Percentiles rank a stretch among this genome's conserved stretches.
These are phyloP conservation scores for Saposhnikovia divaricata DNA, from an alignment of 129 eudicot species.

Conservation along the genomic window DNA sequence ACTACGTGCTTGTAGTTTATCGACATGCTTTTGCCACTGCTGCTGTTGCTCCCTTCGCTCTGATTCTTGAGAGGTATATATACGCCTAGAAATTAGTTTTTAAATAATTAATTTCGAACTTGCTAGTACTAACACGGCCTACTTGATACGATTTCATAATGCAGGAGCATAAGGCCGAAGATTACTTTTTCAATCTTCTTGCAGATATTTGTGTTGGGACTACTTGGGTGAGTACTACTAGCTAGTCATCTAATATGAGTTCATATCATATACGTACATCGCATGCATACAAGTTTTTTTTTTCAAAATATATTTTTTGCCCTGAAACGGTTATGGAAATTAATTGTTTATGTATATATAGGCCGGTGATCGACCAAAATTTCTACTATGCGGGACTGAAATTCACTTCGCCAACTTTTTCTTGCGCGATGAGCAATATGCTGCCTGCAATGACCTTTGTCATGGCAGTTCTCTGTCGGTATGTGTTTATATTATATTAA, in stretches of 20 bases:
- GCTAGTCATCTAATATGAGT: neutral
- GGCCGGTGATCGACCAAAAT: slow-evolving; percentile 5
- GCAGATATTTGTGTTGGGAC: slow-evolving; percentile 86
- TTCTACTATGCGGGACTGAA: slow-evolving; percentile 10
- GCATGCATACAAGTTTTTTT: neutral
- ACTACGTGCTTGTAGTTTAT: slow-evolving; percentile 86
- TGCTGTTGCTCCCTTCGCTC: slow-evolving; percentile 81
- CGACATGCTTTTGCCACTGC: slow-evolving; percentile 90
- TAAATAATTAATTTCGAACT: no score
- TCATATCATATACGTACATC: neutral
- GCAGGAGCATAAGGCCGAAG: slow-evolving; percentile 75
- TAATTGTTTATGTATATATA: neutral
- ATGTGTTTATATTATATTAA: neutral
- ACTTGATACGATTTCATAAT: neutral
- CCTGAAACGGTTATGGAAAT: neutral
- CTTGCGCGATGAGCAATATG: slow-evolving; percentile 8
- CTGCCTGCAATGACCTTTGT: slow-evolving; percentile 11
- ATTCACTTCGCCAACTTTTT: slow-evolving; percentile 6
- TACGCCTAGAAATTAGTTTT: neutral
- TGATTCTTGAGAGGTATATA: slow-evolving; percentile 61
- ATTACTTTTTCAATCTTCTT: slow-evolving; percentile 64
- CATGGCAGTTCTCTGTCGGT: slow-evolving; percentile 8
- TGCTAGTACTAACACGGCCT: neutral
- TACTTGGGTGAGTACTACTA: slow-evolving; percentile 59
- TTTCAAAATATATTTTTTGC: neutral